Percentiles rank a stretch among this genome's conserved stretches.
Conservation (phyloP, 23 red algal genomes). For the Gracilaria gracilis region DNA sequence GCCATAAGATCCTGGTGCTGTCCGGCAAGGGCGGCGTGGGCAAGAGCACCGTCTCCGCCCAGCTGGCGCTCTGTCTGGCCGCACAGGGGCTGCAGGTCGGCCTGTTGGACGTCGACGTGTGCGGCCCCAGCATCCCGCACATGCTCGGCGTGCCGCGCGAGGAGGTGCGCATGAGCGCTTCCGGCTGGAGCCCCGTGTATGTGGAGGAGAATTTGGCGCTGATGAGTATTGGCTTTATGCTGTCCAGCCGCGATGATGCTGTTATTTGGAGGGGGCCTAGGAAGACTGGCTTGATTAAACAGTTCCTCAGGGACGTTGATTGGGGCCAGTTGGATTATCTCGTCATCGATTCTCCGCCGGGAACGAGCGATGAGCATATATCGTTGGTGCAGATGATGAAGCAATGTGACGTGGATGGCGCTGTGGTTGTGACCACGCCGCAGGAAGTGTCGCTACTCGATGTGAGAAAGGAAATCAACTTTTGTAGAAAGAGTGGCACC, state of each 20-base stretch:
- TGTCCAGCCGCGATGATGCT: conserved; percentile 87
- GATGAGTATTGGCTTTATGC: conserved; percentile 98
- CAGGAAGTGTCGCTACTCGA: conserved; percentile 95
- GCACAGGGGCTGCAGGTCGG: conserved; percentile 68
- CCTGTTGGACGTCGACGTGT: conserved; percentile 94
- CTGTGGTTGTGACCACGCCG: conserved; percentile 92
- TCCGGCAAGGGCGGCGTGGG: conserved; percentile 96
- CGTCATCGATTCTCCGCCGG: conserved; percentile 93
- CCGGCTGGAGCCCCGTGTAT: conserved; percentile 95
- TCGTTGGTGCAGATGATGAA: conserved; percentile 90
- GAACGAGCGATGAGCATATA: conserved; percentile 99
- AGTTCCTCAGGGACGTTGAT: conserved; percentile 95
- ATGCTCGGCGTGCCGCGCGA: conserved; percentile 81
- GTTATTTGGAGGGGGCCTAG: conserved; percentile 93
- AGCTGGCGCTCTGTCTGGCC: conserved; percentile 73
- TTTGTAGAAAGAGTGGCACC: conserved; percentile 83
- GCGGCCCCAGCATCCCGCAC: conserved; percentile 88
- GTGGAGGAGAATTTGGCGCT: conserved; percentile 86
- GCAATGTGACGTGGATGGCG: conserved; percentile 73
- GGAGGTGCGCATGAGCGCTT: conserved; percentile 84
- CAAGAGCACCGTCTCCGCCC: conserved; percentile 89
- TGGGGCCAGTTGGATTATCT: conserved; percentile 98
- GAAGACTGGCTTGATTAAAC: conserved; percentile 94
- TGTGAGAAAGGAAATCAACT: conserved; percentile 94
- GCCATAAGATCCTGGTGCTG: conserved; percentile 88